These are phyloP conservation scores for Lithospermum erythrorhizon DNA, from an alignment of 257 asterid species.

Conservation along the genomic window DNA sequence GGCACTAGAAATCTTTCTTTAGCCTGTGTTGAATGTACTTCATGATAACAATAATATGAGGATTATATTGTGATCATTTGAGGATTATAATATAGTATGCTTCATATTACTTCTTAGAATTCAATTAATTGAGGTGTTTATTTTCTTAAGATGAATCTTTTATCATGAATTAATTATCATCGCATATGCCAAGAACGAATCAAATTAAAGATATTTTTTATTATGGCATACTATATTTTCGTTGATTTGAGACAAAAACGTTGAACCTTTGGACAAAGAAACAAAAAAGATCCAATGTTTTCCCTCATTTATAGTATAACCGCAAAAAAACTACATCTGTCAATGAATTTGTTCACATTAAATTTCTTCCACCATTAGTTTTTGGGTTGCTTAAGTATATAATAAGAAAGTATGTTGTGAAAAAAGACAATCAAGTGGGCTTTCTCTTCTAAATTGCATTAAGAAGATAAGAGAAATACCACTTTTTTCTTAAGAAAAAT, in stretches of 20 bases:
- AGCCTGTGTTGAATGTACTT: no score
- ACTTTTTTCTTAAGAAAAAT: neutral
- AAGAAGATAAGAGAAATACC: constrained; percentile 7
- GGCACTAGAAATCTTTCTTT: no score
- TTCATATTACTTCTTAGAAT: no score
- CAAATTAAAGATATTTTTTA: no score
- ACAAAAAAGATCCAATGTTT: neutral
- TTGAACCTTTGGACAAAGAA: neutral
- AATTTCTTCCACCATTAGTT: constrained; percentile 1
- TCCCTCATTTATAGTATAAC: constrained; percentile 9
- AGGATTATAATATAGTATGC: no score
- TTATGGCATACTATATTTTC: neutral
- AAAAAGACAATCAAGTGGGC: neutral
- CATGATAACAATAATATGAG: no score
- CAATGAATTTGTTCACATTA: constrained; percentile 2
- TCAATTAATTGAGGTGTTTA: no score
- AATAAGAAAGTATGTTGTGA: constrained; percentile 6
- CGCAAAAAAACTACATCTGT: constrained; percentile 9
- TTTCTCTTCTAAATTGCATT: constrained; percentile 9
- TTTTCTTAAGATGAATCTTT: no score
- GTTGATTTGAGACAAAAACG: neutral
- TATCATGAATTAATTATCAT: no score
- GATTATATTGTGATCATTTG: no score
- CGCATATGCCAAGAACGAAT: no score
- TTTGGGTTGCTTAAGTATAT: neutral